Evolutionary conservation across 78 protist genomes (phyloP).

Genomic region (Planoprotostelium fungivorum): DNA sequence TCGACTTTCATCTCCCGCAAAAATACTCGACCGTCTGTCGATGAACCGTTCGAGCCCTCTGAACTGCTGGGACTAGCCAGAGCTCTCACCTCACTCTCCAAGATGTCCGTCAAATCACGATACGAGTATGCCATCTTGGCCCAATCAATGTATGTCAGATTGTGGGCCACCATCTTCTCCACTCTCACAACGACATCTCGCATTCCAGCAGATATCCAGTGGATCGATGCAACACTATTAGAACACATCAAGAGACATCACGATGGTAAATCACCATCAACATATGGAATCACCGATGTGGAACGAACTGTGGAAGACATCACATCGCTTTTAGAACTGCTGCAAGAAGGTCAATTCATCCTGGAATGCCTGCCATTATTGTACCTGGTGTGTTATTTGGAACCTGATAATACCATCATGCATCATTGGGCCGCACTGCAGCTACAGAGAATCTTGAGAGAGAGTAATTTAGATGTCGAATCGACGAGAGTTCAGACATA

Average conservation of each 20-base stretch:
- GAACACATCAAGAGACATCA: not conserved
- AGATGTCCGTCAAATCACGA: not conserved
- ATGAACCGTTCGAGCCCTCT: not conserved
- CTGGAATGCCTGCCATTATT: not conserved
- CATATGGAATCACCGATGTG: not conserved
- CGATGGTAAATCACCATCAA: not conserved
- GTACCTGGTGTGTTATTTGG: not conserved
- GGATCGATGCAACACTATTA: not conserved
- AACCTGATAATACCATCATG: not conserved
- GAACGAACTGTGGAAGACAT: not conserved
- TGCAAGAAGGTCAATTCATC: not conserved
- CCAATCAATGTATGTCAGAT: not conserved
- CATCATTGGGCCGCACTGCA: not conserved
- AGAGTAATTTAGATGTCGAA: not conserved
- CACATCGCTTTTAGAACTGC: not conserved
- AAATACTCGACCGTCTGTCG: not conserved
- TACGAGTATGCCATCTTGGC: not conserved
- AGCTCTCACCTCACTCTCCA: not conserved
- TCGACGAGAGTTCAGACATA: not conserved
- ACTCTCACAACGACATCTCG: not conserved
- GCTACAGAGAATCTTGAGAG: not conserved
- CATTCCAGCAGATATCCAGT: not conserved
- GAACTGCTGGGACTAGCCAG: not conserved
- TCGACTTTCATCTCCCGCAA: not conserved
- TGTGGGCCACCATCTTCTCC: not conserved